Percentiles rank a stretch among this genome's conserved stretches.
phyloP scores from a whole-genome alignment of 2,329 filamentous ascomycete genomes.

The Claviceps sp. region DNA sequence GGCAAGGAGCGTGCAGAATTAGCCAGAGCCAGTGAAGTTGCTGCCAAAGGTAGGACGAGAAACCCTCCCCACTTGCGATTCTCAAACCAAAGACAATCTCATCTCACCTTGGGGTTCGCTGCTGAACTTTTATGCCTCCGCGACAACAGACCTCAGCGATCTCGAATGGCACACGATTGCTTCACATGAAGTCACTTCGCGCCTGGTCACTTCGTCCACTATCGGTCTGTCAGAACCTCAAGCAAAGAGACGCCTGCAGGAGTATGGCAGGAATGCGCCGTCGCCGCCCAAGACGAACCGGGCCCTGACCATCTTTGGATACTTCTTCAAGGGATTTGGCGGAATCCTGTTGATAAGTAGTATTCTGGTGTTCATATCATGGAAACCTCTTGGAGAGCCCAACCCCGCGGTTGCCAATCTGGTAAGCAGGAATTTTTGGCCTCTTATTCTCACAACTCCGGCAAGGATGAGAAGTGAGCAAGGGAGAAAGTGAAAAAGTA shows the following conservation, averaged over 20 bases:
- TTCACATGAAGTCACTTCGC: conserved; percentile 42
- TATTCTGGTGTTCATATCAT: conserved; percentile 63
- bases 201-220: conserved; percentile 41
- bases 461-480: neutral
- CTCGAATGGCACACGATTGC: conserved; percentile 56
- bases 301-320: conserved; percentile 45
- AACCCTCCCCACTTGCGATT: neutral
- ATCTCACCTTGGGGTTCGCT: neutral
- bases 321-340: conserved; percentile 70
- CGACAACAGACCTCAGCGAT: conserved; percentile 38
- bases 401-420: conserved; percentile 51
- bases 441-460: too few relatives aligned
- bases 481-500: neutral
- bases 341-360: conserved; percentile 54
- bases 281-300: conserved; percentile 50
- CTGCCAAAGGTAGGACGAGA: conserved; percentile 27
- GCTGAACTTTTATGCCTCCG: neutral
- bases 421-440: conserved; percentile 6
- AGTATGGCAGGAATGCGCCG: conserved; percentile 55
- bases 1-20: conserved; percentile 27
- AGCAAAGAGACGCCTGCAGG: conserved; percentile 36
- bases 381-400: conserved; percentile 61
- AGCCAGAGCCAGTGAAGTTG: conserved; percentile 26
- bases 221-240: conserved; percentile 49
- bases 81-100: neutral